Evolutionary conservation across 2,329 filamentous ascomycete genomes (phyloP).

Genomic region (Alternaria atra): DNA sequence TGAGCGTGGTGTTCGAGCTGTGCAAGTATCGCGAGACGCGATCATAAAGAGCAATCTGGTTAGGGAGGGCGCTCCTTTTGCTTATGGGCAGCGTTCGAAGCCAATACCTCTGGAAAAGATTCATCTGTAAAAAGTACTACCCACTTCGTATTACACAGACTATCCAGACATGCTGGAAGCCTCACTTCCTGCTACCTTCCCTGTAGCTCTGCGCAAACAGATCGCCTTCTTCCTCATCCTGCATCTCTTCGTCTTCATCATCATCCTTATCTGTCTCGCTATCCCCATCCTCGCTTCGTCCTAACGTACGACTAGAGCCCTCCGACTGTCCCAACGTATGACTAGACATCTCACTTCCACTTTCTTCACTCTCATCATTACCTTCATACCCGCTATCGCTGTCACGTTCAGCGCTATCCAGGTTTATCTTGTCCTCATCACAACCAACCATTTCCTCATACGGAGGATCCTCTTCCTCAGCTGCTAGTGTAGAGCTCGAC

Average conservation of each 20-base stretch:
- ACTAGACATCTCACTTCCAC: not conserved
- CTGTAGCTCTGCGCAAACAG: not conserved
- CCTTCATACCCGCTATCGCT: not conserved
- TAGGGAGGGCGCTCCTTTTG: no score
- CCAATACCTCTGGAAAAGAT: no score
- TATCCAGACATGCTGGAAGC: no score
- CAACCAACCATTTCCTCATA: no score
- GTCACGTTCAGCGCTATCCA: not conserved
- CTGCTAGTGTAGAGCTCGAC: not conserved
- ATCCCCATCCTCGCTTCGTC: not conserved
- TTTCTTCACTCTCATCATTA: not conserved
- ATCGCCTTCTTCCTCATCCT: not conserved
- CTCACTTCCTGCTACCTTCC: not conserved
- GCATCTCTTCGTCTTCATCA: not conserved
- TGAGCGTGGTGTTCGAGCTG: no score
- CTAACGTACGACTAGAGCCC: not conserved
- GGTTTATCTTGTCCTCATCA: not conserved
- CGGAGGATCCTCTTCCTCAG: no score
- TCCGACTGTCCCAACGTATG: not conserved
- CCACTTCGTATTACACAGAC: no score
- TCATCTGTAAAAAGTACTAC: no score
- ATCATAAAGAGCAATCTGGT: no score
- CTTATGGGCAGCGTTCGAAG: no score
- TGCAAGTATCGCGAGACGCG: no score
- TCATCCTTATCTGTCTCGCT: not conserved